Evolutionary conservation across 106 monocot species (phyloP), one percentile per base, ranked within the genome.

Genomic region (Dendrobium officinale): DNA sequence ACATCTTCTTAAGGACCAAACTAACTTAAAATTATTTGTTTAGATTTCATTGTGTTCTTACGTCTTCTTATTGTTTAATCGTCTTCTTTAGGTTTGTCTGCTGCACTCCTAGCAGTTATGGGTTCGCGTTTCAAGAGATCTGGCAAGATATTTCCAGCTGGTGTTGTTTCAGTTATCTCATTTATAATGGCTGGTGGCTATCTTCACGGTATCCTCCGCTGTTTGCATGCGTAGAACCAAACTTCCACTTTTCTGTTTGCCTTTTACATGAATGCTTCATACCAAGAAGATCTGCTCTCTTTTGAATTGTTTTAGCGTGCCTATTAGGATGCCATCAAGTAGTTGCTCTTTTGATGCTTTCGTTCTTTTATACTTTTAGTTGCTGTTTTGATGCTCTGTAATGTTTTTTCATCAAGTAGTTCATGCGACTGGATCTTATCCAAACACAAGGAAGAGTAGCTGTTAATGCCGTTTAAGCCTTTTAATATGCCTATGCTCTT

Each of bases 81-180:
- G 41, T 13, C n/a, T 20, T 9, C 77, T 77, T 15, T 82, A 97
- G 94, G 94, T 77, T 70, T 97, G 51, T 94, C 94, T 77, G 94
- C 84, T 78, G 94, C 97, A 44, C 94, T 97, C 55, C 68, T 97
- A 54, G 85, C 77, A 9, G 94, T 94, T 81, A 97, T 97, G 97
- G 97, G 97, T 67, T 89, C 94, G 49, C 97, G 97, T 84, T 97
- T 94, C 83, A 92, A 84, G 83, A 95, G 87, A 33, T 95, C 98
- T 0, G 89, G 92, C 76, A 98, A 95, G 85, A 73, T 99, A 78
- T 95, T 95, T 81, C 98, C 98, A 0, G 98, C 92, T 9, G 98
- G 98, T 44, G 83, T 95, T 27, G 95, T 95, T 16, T 92, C 97
- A 44, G 56, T 94, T 4, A 81, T 91, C 13, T 98, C 97, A 1